These are phyloP conservation scores for Periconia digitata DNA, from an alignment of 2,329 filamentous ascomycete species.

Conservation along the genomic window DNA sequence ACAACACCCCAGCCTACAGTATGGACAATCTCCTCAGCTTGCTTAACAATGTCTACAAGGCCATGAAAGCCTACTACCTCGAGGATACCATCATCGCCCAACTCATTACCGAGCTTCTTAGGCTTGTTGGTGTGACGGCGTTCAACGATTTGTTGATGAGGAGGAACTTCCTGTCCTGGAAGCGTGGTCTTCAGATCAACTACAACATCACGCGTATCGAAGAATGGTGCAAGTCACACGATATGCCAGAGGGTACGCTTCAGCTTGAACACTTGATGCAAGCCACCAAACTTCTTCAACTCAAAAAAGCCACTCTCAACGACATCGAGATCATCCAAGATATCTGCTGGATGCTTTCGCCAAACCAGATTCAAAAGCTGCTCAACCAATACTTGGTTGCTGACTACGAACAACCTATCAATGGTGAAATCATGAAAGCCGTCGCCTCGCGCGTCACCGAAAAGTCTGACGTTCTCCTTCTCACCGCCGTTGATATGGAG, in stretches of 20 bases:
- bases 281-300: constrained; percentile 95
- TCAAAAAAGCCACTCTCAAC: constrained; percentile 98
- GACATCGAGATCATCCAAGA: constrained; percentile 99
- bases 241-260: constrained; percentile 97
- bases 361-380: constrained; percentile 98
- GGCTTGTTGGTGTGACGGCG: constrained; percentile 91
- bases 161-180: constrained; percentile 98
- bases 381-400: constrained; percentile 98
- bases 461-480: constrained; percentile 93
- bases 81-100: constrained; percentile 96
- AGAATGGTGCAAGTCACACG: constrained; percentile 99
- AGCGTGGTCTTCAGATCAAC: constrained; percentile 98
- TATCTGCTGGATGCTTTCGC: constrained; percentile 99
- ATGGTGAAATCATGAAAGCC: constrained; percentile 99
- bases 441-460: constrained; percentile 95
- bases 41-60: constrained; percentile 95
- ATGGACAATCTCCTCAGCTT: constrained; percentile 98
- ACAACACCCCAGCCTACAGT: constrained; percentile 91
- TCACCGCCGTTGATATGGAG: constrained; percentile 97
- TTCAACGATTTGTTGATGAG: constrained; percentile 99
- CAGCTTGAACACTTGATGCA: constrained; percentile 99
- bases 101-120: constrained; percentile 89
- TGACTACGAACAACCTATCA: constrained; percentile 98
- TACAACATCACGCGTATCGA: constrained; percentile 99
- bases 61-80: constrained; percentile 98